Conservation (phyloP, 2,329 filamentous ascomycete species). For the Penicillium psychrosexuale region DNA sequence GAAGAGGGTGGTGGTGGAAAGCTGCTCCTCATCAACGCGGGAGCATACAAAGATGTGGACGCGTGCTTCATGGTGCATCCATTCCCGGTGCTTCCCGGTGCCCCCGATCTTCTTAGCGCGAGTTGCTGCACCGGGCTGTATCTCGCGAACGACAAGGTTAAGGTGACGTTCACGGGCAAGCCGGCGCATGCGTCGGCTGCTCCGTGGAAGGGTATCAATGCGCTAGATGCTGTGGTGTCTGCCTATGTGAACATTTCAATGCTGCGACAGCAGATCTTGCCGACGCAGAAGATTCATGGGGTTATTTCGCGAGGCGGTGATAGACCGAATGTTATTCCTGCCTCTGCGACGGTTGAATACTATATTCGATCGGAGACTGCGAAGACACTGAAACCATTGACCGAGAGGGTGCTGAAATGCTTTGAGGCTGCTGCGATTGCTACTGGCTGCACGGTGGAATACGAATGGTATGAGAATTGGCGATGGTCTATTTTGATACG, state of each 20-base stretch:
- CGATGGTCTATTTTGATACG: neutral
- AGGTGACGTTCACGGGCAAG: constrained; percentile 47
- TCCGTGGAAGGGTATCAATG: constrained; percentile 58
- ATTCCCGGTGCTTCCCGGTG: constrained; percentile 12
- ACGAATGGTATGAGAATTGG: constrained; percentile 20
- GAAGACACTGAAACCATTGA: constrained; percentile 35
- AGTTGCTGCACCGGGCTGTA: constrained; percentile 12
- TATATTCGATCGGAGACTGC: constrained; percentile 44
- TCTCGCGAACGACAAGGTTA: constrained; percentile 32
- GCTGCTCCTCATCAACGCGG: constrained; percentile 36
- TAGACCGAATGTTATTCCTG: constrained; percentile 56
- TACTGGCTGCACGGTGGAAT: constrained; percentile 32
- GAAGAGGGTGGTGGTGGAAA: constrained; percentile 33
- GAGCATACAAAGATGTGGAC: constrained; percentile 35
- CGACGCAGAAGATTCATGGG: constrained; percentile 50
- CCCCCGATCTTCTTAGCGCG: constrained; percentile 6
- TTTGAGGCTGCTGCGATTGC: constrained; percentile 34
- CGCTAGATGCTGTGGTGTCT: constrained; percentile 54
- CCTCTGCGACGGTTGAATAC: constrained; percentile 45
- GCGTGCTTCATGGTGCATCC: constrained; percentile 39
- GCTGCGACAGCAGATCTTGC: constrained; percentile 54
- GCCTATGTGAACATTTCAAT: constrained; percentile 46
- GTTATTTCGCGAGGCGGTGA: constrained; percentile 53
- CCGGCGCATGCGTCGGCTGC: constrained; percentile 55
- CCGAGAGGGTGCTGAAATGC: constrained; percentile 28